These are phyloP conservation scores for Collybiopsis confluens DNA, from an alignment of 768 basidiomycete species.

Conservation along the genomic window DNA sequence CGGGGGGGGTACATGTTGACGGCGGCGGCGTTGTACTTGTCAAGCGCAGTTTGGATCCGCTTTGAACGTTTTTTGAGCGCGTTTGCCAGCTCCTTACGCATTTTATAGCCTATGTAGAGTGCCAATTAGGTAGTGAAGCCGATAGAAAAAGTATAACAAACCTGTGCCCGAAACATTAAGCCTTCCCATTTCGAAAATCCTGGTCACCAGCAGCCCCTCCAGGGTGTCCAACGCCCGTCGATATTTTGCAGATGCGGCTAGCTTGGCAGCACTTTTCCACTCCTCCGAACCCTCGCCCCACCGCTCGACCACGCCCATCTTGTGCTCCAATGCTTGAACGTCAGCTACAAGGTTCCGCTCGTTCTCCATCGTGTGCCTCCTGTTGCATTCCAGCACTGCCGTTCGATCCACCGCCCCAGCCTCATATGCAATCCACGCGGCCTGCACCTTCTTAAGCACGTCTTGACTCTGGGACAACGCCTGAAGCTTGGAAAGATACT, in stretches of 20 bases:
- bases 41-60: slow-evolving; percentile 12
- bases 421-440: neutral
- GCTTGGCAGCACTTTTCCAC: slow-evolving; percentile 12
- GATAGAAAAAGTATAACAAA: slow-evolving; percentile 1
- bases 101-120: slow-evolving; percentile 12
- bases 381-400: neutral
- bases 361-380: slow-evolving; percentile 5
- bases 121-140: neutral
- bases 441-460: neutral
- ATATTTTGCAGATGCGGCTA: slow-evolving; percentile 9
- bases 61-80: slow-evolving; percentile 11
- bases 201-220: slow-evolving; percentile 14
- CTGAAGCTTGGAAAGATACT: slow-evolving; percentile 12
- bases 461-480: slow-evolving; percentile 1
- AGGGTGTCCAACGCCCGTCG: slow-evolving; percentile 14
- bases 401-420: neutral
- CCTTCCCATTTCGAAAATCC: slow-evolving; percentile 16
- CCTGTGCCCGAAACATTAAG: slow-evolving; percentile 14
- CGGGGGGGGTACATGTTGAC: slow-evolving; percentile 4
- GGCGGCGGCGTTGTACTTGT: slow-evolving; percentile 11
- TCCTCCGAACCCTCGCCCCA: slow-evolving; percentile 13
- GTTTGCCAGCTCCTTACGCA: slow-evolving; percentile 13
- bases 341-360: slow-evolving; percentile 4
- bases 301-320: slow-evolving; percentile 8
- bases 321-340: slow-evolving; percentile 9